Evolutionary conservation across 352 stramenopile genomes (phyloP), one percentile per base, ranked within the genome.

Genomic region (Pythium diclinum): DNA sequence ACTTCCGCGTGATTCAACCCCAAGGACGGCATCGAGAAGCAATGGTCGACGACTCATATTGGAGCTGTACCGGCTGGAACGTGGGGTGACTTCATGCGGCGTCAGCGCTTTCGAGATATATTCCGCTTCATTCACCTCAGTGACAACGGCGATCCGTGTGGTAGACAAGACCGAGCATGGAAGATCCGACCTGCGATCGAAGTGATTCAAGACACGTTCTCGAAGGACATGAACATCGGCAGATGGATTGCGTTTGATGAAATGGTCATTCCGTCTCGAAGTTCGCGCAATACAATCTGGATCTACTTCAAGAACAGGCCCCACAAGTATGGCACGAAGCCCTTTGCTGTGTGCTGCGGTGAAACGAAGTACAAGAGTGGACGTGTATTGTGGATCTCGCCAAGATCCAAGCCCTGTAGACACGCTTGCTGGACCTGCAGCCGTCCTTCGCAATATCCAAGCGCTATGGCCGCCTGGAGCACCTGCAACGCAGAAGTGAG

Each of bases 281-380:
- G 40, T 16, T 48, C 40, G 10, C n/a, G 19, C 10, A 52, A 52
- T 11, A 11, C n/a, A 6, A 52, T 52, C 16, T 6, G 46, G 6
- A 33, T 52, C 21, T 52, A 52, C 19, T 32, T 52, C 5, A 52
- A 52, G 46, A 52, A 52, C 46, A 52, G 32, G 46, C 46, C 46
- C 3, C 46, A 52, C 46, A 52, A 52, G 21, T 52, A 52, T 52
- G 46, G 46, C n/a, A 52, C 19, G 46, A 52, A 52, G 46, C 17
- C 32, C 19, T 52, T 52, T 11, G 46, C 46, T 6, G 46, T 52
- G 10, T 52, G 46, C 16, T 52, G 46, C 16, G 46, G 46, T 13
- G 46, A 52, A 19, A 33, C 46, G 7, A 52, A 52, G 46, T 52
- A 52, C 46, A 10, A 7, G 46, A 21, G 21, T 52, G 1, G 46